Percentiles rank a stretch among this genome's conserved stretches.
phyloP scores from a whole-genome alignment of 1,139 yeast genomes.

The Hanseniaspora uvarum region DNA sequence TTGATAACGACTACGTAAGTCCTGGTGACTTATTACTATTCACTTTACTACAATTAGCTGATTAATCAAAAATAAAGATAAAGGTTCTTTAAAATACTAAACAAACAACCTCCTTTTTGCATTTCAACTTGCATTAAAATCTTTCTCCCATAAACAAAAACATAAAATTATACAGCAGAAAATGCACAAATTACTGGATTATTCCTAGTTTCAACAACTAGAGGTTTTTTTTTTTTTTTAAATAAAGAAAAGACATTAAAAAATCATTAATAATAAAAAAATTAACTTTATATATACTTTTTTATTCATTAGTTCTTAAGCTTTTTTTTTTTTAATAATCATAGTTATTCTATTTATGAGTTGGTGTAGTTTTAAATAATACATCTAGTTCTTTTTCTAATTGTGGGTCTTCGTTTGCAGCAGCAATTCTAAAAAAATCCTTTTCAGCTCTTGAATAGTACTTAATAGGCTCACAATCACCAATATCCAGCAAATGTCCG shows the following conservation, averaged over 20 bases:
- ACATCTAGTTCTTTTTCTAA: constrained; percentile 29
- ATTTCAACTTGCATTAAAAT: constrained; percentile 16
- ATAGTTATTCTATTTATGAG: not conserved
- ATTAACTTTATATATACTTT: not conserved
- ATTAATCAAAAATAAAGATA: not conserved
- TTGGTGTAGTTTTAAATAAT: not conserved
- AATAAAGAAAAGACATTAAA: not conserved
- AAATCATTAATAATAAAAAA: not conserved
- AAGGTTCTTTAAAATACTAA: not conserved
- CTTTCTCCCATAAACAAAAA: constrained; percentile 22
- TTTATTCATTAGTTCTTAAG: not conserved
- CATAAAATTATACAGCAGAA: constrained; percentile 20
- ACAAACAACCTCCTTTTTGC: not conserved
- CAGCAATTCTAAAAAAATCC: constrained; percentile 32
- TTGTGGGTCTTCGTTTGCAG: constrained; percentile 33
- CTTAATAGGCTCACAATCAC: constrained; percentile 33
- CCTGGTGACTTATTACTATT: constrained; percentile 20
- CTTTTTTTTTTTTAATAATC: not conserved
- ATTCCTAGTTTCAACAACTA: constrained; percentile 21
- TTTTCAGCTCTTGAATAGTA: constrained; percentile 37
- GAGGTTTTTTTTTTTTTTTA: constrained; percentile 2
- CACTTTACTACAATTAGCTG: constrained; percentile 12
- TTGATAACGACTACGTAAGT: constrained; percentile 66
- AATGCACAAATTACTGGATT: constrained; percentile 23
- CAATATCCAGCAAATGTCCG: constrained; percentile 21